Percentiles rank a stretch among this genome's conserved stretches.
These are phyloP conservation scores for Sorghum bicolor DNA, from an alignment of 176 grass and related monocot genomes.

Conservation along the genomic window DNA sequence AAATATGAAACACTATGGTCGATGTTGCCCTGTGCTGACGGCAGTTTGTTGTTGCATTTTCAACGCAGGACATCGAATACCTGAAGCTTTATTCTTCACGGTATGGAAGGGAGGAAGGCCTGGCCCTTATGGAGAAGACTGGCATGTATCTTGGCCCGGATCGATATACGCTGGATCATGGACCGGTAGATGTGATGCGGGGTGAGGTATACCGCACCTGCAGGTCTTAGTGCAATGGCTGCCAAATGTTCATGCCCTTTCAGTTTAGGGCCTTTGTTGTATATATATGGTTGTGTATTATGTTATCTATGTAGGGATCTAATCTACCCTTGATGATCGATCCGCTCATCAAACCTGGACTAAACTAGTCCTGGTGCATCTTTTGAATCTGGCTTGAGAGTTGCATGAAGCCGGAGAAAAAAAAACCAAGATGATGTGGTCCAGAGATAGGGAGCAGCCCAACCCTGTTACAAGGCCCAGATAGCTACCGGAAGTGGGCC, in stretches of 20 bases:
- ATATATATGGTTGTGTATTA: neutral
- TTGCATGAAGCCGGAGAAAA: too few relatives aligned
- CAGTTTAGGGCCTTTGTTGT: conserved; percentile 1
- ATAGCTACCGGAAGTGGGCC: neutral
- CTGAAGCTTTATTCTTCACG: conserved; percentile 90
- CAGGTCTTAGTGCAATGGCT: conserved; percentile 32
- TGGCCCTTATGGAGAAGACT: conserved; percentile 72
- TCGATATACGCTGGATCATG: conserved; percentile 75
- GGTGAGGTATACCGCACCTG: conserved; percentile 87
- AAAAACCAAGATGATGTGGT: neutral
- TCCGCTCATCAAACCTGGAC: neutral
- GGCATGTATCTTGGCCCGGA: conserved; percentile 78
- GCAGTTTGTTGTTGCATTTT: neutral
- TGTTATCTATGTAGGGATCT: neutral
- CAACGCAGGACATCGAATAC: conserved; percentile 78
- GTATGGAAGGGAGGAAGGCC: conserved; percentile 60
- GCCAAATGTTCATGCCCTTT: neutral
- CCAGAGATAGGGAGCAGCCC: neutral
- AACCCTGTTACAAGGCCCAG: neutral
- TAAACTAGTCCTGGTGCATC: neutral
- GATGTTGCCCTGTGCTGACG: neutral
- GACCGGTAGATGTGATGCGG: conserved; percentile 75
- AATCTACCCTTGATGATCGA: neutral
- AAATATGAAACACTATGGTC: neutral
- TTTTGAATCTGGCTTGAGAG: neutral